Conservation (phyloP, 2,329 filamentous ascomycete species). For the Trichoderma brevicompactum region DNA sequence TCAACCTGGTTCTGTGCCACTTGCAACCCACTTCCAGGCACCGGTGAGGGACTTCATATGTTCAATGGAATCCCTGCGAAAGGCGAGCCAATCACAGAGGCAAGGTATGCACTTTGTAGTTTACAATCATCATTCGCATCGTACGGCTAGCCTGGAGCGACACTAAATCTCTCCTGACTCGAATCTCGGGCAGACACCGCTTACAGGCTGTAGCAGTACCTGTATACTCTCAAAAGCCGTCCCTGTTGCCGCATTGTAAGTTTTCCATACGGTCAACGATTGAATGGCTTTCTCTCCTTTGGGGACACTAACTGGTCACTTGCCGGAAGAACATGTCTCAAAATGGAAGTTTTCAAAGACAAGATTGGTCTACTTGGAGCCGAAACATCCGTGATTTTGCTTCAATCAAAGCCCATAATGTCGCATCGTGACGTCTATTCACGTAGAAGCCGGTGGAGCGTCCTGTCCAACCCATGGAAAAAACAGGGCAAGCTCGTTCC, state of each 20-base stretch:
- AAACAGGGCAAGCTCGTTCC: conserved; percentile 15
- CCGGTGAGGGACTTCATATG: conserved; percentile 9
- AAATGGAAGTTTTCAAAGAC: conserved; percentile 1
- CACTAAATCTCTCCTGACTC: not conserved
- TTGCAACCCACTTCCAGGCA: conserved; percentile 12
- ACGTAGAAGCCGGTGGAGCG: conserved; percentile 11
- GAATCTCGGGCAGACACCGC: too few relatives aligned
- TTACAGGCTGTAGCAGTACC: not conserved
- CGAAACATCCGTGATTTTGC: conserved; percentile 21
- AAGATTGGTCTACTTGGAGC: conserved; percentile 15
- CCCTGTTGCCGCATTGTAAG: not conserved
- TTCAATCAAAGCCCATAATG: conserved; percentile 7
- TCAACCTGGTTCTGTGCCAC: not conserved
- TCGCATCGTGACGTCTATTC: conserved; percentile 23
- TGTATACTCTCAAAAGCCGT: not conserved
- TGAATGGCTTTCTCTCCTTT: not conserved
- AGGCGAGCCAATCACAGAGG: not conserved
- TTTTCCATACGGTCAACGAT: not conserved
- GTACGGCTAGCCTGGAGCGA: not conserved
- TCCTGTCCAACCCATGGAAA: conserved; percentile 1
- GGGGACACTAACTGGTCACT: not conserved
- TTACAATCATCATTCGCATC: not conserved
- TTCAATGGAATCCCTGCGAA: conserved; percentile 5
- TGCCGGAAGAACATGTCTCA: not conserved
- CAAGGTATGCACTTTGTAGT: not conserved